Base-by-base conservation (phyloP, 805 yeast genomes). In the Lachancea quebecensis region DNA sequence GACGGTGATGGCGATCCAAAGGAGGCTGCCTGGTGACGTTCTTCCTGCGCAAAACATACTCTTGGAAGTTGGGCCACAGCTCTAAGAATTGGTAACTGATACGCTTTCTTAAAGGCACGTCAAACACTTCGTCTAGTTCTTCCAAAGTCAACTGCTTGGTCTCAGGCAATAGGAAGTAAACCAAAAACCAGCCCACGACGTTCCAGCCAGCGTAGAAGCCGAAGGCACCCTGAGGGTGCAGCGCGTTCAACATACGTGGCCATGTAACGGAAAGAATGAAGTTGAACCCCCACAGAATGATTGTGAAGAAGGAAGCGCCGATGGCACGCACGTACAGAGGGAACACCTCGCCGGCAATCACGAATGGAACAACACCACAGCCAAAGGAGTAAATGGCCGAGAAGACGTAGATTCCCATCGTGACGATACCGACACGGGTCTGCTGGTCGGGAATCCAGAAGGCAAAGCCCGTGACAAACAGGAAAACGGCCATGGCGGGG, bases 201-300 rank as follows among this genome's bases (percentile, higher is more conserved):
- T 86, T 86, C 90, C 91, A 83, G 11, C 82, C 95, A 1, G 93
- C 95, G 58, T 85, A 87, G 75, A 81, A 87, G 11, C 93, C 89
- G 60, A 85, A 87, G 3, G 95, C 95, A 63, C 96, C 95, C 52
- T 82, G 86, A 2, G 88, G 76, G 45, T 77, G 78, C 67, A 87
- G 81, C 0, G 82, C 80, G 39, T 66, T 73, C 46, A 75, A 64
- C 62, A 87, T 66, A 18, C 85, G 70, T 31, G 95, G 93, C 93
- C 93, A 82, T 8, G 95, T 80, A 50, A 86, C 72, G 16, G 93
- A 79, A 50, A 81, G 68, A 42, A 81, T 67, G 54, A 81, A 81
- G 62, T 81, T 81, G 72, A 81, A 81, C 65, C 81, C 81, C 86
- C 86, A 81, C 60, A 83, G 71, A 15, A 82, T 78, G 16, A 85